Conservation (phyloP, 2,329 filamentous ascomycete species). For the Immersiporthe knoxdaviesiana region DNA sequence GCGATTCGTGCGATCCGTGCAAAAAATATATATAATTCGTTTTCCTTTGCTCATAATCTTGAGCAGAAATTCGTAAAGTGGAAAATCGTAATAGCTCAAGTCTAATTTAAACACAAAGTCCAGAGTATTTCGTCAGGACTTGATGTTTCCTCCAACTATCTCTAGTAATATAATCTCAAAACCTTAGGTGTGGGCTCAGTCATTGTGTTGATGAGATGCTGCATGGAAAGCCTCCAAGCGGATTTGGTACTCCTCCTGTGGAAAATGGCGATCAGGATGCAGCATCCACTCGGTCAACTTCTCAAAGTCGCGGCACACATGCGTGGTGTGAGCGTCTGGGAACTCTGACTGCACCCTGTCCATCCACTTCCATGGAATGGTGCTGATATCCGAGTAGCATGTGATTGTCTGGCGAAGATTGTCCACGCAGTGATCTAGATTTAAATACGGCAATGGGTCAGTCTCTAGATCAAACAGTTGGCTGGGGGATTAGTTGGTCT, state of each 20-base stretch:
- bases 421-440: not conserved
- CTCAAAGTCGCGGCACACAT: conserved; percentile 25
- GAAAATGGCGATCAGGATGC: conserved; percentile 22
- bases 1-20: no score
- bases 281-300: conserved; percentile 25
- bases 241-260: conserved; percentile 25
- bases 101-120: not conserved
- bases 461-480: no score
- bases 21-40: no score
- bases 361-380: conserved; percentile 24
- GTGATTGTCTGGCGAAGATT: conserved; percentile 26
- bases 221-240: conserved; percentile 17
- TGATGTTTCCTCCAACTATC: not conserved
- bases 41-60: no score
- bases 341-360: conserved; percentile 22
- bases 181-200: not conserved
- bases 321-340: conserved; percentile 21
- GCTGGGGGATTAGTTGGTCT: not conserved
- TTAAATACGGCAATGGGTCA: not conserved
- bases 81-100: no score
- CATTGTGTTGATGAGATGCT: conserved; percentile 2
- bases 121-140: not conserved
- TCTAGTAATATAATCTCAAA: no score
- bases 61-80: no score
- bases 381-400: conserved; percentile 24